These are phyloP conservation scores for Gossypium davidsonii DNA, from an alignment of 441 rosid genomes.

Conservation along the genomic window DNA sequence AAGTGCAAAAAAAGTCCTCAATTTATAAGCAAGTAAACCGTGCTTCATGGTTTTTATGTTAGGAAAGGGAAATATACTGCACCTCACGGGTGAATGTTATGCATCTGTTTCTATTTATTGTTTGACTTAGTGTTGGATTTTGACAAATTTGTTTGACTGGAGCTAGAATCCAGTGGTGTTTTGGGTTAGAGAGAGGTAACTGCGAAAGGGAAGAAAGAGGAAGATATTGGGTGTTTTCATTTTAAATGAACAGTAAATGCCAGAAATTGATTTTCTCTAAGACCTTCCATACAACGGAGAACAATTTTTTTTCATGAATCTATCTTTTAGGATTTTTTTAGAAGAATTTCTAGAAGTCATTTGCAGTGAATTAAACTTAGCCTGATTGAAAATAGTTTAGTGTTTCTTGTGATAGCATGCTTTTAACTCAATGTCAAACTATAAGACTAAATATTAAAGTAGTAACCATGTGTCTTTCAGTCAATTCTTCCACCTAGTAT, in stretches of 20 bases:
- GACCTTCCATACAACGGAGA: neutral
- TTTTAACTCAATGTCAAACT: neutral
- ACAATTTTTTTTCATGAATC: neutral
- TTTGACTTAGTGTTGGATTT: neutral
- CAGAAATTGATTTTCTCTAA: neutral
- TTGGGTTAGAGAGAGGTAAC: slow-evolving; percentile 1
- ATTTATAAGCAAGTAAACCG: neutral
- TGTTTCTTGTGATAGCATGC: neutral
- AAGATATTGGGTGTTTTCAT: neutral
- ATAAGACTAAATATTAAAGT: slow-evolving; percentile 8
- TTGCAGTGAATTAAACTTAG: neutral
- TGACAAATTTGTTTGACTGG: neutral
- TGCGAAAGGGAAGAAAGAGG: neutral
- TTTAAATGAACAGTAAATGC: neutral
- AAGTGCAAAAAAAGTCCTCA: neutral
- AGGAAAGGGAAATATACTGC: neutral
- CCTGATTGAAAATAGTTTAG: neutral
- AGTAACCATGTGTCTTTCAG: slow-evolving; percentile 38
- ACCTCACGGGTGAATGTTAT: neutral
- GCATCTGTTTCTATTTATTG: neutral
- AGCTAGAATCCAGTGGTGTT: neutral
- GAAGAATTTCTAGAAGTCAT: no score
- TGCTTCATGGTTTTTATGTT: neutral
- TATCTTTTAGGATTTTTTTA: neutral
- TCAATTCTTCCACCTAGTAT: slow-evolving; percentile 74